Evolutionary conservation across 176 grass and related monocot genomes (phyloP).

Genomic region (Chloris gayana): DNA sequence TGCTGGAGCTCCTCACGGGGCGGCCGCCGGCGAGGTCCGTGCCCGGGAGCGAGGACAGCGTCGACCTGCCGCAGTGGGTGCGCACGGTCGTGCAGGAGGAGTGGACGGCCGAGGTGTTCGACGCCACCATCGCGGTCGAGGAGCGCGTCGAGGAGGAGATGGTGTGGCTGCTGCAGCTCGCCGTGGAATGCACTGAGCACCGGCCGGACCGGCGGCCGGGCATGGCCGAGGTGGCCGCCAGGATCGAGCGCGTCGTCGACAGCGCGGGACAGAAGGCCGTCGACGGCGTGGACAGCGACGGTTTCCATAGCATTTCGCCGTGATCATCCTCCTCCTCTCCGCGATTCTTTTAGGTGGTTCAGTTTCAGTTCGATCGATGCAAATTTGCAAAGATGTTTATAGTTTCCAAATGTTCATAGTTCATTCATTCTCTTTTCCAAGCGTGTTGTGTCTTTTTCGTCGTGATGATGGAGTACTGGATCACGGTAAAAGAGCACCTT

Average conservation of each 20-base stretch:
- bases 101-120: constrained; percentile 76
- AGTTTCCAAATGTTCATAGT: constrained; percentile 38
- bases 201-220: constrained; percentile 47
- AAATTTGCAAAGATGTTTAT: neutral
- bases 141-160: constrained; percentile 60
- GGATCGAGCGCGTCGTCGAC: constrained; percentile 53
- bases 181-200: constrained; percentile 48
- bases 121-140: constrained; percentile 53
- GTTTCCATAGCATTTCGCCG: constrained; percentile 40
- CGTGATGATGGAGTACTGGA: too few relatives aligned
- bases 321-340: neutral
- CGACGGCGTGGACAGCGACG: constrained; percentile 20
- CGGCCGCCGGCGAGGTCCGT: constrained; percentile 49
- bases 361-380: neutral
- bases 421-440: neutral
- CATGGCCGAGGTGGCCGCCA: constrained; percentile 53
- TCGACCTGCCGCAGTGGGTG: constrained; percentile 78
- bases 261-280: constrained; percentile 29
- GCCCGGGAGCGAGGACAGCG: constrained; percentile 40
- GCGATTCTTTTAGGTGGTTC: neutral
- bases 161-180: constrained; percentile 60
- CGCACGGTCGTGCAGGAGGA: constrained; percentile 68
- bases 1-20: constrained; percentile 74
- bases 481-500: too few relatives aligned
- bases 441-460: neutral